A percentile compares a stretch with the other conserved stretches of the same genome.
phyloP scores from a whole-genome alignment of 2,329 filamentous ascomycete species.

The Elsinoe necatrix region DNA sequence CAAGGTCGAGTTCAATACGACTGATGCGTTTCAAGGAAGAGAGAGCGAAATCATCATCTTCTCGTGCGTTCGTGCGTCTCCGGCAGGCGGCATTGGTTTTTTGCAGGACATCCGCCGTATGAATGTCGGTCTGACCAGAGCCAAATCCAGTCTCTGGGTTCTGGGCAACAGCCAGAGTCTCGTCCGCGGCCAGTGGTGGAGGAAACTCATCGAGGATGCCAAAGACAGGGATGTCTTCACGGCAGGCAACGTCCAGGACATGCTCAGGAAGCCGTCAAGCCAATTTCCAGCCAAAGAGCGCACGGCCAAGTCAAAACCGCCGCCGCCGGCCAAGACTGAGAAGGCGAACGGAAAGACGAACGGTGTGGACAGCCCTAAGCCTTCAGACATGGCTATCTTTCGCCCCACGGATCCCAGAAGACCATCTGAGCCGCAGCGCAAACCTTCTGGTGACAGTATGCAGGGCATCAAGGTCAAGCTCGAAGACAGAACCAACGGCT shows the following conservation, averaged over 20 bases:
- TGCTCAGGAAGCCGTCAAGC: slow-evolving; percentile 47
- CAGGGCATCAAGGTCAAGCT: not conserved
- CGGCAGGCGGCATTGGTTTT: slow-evolving; percentile 95
- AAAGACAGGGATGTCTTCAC: slow-evolving; percentile 68
- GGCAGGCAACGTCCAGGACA: slow-evolving; percentile 50
- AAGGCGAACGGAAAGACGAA: not conserved
- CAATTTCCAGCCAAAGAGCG: slow-evolving; percentile 27
- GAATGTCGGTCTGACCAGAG: slow-evolving; percentile 96
- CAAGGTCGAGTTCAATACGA: slow-evolving; percentile 94
- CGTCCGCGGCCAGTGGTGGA: slow-evolving; percentile 84
- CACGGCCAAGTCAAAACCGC: slow-evolving; percentile 21
- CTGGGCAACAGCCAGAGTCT: slow-evolving; percentile 85
- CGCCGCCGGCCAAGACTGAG: not conserved
- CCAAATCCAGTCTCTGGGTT: slow-evolving; percentile 94
- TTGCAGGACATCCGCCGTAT: slow-evolving; percentile 96
- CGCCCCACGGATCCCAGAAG: not conserved
- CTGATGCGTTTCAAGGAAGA: slow-evolving; percentile 92
- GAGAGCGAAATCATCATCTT: slow-evolving; percentile 99
- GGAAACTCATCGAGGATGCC: slow-evolving; percentile 74
- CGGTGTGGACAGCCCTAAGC: not conserved
- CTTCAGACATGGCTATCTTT: not conserved
- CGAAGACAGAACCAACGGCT: not conserved
- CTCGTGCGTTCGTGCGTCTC: slow-evolving; percentile 88
- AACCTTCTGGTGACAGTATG: not conserved
- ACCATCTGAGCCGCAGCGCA: not conserved